Evolutionary conservation across 768 basidiomycete genomes (phyloP).

Genomic region (Lactifluus echinatus): DNA sequence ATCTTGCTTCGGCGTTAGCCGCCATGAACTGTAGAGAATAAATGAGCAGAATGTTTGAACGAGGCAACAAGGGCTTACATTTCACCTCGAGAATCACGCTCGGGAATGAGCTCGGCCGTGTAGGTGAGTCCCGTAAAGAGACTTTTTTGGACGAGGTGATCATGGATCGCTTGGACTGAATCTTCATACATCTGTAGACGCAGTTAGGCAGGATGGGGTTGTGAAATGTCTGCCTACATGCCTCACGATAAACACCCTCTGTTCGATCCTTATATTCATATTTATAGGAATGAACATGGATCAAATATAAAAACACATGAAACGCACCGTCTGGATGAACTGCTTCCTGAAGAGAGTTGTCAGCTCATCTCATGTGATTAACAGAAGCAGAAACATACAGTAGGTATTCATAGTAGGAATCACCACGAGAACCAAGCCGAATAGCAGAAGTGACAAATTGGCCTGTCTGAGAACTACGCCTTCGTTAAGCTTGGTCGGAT

Average conservation of each 20-base stretch:
- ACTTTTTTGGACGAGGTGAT: slow-evolving; percentile 61
- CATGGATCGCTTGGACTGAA: slow-evolving; percentile 75
- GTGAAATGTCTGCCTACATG: slow-evolving; percentile 27
- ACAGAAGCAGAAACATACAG: slow-evolving; percentile 39
- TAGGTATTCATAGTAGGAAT: slow-evolving; percentile 91
- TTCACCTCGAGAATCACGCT: slow-evolving; percentile 28
- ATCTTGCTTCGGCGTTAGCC: slow-evolving; percentile 80
- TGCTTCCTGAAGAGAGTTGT: slow-evolving; percentile 44
- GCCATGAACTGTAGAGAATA: slow-evolving; percentile 48
- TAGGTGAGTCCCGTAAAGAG: slow-evolving; percentile 53
- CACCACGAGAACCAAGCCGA: slow-evolving; percentile 84
- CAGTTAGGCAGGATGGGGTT: background rate
- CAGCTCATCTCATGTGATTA: slow-evolving; percentile 6
- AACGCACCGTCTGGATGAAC: slow-evolving; percentile 58
- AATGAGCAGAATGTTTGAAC: background rate
- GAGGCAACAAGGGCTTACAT: slow-evolving; percentile 27
- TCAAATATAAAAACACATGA: background rate
- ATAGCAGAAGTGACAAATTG: slow-evolving; percentile 61
- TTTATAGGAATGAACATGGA: slow-evolving; percentile 9
- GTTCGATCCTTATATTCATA: slow-evolving; percentile 46
- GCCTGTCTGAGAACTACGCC: slow-evolving; percentile 39
- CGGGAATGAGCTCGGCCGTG: slow-evolving; percentile 75
- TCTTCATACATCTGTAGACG: slow-evolving; percentile 75
- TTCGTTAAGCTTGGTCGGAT: background rate
- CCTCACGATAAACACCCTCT: slow-evolving; percentile 70